These are phyloP conservation scores for Mucor saturninus DNA, from an alignment of 371 early-diverging fungal species.

Conservation along the genomic window DNA sequence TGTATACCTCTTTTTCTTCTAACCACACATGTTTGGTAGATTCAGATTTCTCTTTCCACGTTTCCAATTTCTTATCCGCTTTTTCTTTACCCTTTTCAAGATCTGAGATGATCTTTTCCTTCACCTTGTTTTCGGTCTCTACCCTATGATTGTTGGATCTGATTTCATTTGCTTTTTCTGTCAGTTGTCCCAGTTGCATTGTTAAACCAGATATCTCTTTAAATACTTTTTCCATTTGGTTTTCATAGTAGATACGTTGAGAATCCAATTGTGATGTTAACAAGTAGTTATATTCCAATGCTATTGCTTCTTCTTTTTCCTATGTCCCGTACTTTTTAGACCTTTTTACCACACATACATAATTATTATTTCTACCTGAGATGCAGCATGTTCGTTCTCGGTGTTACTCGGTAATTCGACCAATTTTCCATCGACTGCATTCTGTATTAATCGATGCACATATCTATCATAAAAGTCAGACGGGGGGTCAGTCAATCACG, in stretches of 20 bases:
- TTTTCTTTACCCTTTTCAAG: slow-evolving; percentile 24
- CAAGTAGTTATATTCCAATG: slow-evolving; percentile 81
- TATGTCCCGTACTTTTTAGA: slow-evolving; percentile 8
- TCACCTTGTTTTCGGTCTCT: slow-evolving; percentile 7
- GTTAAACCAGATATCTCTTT: slow-evolving; percentile 47
- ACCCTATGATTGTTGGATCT: slow-evolving; percentile 16
- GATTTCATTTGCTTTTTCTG: slow-evolving; percentile 15
- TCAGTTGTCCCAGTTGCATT: slow-evolving; percentile 11
- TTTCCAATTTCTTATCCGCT: slow-evolving; percentile 26
- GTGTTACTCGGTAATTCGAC: slow-evolving; percentile 76
- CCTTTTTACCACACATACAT: too few species aligned
- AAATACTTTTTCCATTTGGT: slow-evolving; percentile 61
- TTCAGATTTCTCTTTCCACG: slow-evolving; percentile 31
- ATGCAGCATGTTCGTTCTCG: not conserved
- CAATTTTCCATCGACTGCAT: slow-evolving; percentile 86
- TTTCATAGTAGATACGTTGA: slow-evolving; percentile 87
- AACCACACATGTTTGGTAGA: slow-evolving; percentile 17
- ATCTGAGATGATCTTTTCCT: slow-evolving; percentile 5
- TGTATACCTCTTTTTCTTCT: slow-evolving; percentile 36
- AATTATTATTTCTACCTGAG: slow-evolving; percentile 1
- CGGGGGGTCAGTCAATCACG: not conserved
- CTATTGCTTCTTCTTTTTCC: slow-evolving; percentile 80
- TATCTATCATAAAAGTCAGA: slow-evolving; percentile 24
- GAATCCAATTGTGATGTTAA: slow-evolving; percentile 86
- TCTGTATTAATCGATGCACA: slow-evolving; percentile 92